Conservation (phyloP, 1,284 basidiomycete species). For the Puccinia triticina region DNA sequence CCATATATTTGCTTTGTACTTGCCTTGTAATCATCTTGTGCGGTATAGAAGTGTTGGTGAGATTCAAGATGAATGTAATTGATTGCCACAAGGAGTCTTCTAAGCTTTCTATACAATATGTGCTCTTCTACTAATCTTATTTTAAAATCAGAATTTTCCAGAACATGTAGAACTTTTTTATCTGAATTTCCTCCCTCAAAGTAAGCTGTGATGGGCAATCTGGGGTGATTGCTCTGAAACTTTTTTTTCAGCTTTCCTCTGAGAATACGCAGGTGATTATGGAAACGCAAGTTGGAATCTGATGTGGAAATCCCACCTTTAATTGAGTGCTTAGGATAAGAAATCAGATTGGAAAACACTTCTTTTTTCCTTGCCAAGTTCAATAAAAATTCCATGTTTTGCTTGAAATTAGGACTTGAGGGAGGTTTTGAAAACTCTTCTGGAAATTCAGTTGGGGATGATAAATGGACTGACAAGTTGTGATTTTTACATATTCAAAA, state of each 20-base stretch:
- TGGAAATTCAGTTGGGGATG: not conserved
- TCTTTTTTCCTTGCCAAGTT: not conserved
- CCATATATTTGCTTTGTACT: not conserved
- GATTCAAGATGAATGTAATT: not conserved
- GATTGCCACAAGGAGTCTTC: not conserved
- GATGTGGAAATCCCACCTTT: not conserved
- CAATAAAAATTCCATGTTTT: not conserved
- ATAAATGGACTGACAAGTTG: not conserved
- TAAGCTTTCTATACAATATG: not conserved
- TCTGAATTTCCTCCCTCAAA: not conserved
- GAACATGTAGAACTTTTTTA: not conserved
- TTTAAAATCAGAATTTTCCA: not conserved
- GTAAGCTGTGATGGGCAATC: not conserved
- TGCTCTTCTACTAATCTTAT: not conserved
- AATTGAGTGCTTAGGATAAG: not conserved
- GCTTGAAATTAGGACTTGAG: not conserved
- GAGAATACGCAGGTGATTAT: not conserved
- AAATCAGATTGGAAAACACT: not conserved
- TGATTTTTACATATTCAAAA: too few species aligned
- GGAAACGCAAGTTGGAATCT: not conserved
- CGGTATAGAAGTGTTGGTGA: not conserved
- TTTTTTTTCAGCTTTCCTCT: not conserved
- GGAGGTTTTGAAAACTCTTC: not conserved
- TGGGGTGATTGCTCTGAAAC: not conserved
- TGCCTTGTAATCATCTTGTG: not conserved